Evolutionary conservation across 805 yeast species (phyloP).

Genomic region (Ogataea parapolymorpha): DNA sequence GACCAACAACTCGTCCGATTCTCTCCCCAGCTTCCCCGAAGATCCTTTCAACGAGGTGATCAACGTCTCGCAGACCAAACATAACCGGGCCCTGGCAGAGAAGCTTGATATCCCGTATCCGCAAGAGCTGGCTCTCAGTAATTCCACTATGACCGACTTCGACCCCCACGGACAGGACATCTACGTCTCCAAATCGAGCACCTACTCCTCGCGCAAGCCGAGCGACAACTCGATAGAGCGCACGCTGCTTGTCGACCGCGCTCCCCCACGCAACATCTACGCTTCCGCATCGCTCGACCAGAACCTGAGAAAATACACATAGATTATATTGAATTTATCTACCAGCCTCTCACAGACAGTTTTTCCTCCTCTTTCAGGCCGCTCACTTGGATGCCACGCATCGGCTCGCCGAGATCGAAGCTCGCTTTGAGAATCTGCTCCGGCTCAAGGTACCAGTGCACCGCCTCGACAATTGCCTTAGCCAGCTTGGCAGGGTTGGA

Average conservation of each 20-base stretch:
- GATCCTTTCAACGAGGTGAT: slow-evolving; percentile 12
- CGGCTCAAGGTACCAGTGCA: slow-evolving; percentile 65
- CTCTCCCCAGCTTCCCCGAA: slow-evolving; percentile 4
- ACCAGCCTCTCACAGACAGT: slow-evolving; percentile 54
- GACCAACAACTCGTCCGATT: background rate
- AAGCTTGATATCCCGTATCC: slow-evolving; percentile 5
- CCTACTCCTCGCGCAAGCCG: slow-evolving; percentile 6
- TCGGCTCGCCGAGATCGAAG: slow-evolving; percentile 68
- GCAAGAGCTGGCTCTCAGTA: slow-evolving; percentile 7
- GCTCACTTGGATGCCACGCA: slow-evolving; percentile 67
- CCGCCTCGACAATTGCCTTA: slow-evolving; percentile 75
- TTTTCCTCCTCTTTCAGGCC: slow-evolving; percentile 45
- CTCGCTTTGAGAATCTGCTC: slow-evolving; percentile 58
- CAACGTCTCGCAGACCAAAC: slow-evolving; percentile 1
- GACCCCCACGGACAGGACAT: background rate
- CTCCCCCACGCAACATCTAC: slow-evolving; percentile 11
- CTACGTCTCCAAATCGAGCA: background rate
- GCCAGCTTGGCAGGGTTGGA: slow-evolving; percentile 71
- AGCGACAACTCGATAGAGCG: background rate
- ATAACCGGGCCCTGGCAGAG: slow-evolving; percentile 1
- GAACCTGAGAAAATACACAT: slow-evolving; percentile 5
- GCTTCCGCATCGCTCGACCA: slow-evolving; percentile 11
- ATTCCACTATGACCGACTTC: background rate
- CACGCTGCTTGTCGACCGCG: background rate
- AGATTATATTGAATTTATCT: slow-evolving; percentile 9